phyloP scores from a whole-genome alignment of 1,284 basidiomycete genomes.

The Ganoderma boninense region DNA sequence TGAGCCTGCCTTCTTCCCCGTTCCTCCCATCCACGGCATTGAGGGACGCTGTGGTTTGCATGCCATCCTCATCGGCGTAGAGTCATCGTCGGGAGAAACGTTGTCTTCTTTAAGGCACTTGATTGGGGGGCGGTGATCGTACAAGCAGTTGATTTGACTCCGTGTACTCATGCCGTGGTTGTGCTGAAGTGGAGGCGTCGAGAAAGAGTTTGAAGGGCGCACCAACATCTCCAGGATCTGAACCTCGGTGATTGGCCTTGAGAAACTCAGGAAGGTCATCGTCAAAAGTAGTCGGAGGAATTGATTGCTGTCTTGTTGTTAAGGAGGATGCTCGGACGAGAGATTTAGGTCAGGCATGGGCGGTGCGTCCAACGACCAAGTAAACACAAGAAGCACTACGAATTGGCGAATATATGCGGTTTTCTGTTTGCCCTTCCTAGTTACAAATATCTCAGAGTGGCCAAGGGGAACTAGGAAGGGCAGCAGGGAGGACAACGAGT shows the following conservation, averaged over 20 bases:
- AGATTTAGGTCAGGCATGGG: background rate
- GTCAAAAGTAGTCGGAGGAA: constrained; percentile 66
- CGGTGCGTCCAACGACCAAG: too few species aligned
- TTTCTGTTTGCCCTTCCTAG: too few species aligned
- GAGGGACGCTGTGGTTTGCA: constrained; percentile 29
- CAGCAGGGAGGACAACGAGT: too few species aligned
- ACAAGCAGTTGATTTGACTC: background rate
- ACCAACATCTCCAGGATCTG: constrained; percentile 54
- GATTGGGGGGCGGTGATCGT: constrained; percentile 23
- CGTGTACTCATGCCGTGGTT: background rate
- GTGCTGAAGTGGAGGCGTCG: constrained; percentile 22
- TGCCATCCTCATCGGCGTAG: constrained; percentile 33
- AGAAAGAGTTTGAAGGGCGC: background rate
- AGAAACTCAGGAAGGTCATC: constrained; percentile 67
- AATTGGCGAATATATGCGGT: too few species aligned
- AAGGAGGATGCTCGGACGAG: constrained; percentile 11
- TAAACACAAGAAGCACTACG: too few species aligned
- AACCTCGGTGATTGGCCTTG: constrained; percentile 53
- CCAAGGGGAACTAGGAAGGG: background rate
- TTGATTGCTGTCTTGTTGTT: constrained; percentile 26
- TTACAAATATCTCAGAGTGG: too few species aligned
- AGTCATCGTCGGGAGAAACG: constrained; percentile 29
- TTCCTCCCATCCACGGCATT: constrained; percentile 30
- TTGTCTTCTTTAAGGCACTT: constrained; percentile 34
- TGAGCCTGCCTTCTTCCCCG: constrained; percentile 13